These are phyloP conservation scores for Cyamopsis tetragonoloba DNA, from an alignment of 306 rosid species.

Conservation along the genomic window DNA sequence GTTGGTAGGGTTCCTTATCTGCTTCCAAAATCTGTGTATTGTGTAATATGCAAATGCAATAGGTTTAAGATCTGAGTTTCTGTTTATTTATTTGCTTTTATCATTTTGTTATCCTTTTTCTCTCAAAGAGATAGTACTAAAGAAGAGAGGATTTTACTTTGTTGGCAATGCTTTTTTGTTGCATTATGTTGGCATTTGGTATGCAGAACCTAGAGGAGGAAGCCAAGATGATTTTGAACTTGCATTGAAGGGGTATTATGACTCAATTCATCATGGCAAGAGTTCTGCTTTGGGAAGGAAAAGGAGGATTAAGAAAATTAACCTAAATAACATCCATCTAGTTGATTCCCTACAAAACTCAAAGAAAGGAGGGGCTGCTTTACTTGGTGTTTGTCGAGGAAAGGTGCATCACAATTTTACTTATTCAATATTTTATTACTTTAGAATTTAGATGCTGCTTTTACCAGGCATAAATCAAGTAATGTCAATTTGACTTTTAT, in stretches of 20 bases:
- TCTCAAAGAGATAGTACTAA: not conserved
- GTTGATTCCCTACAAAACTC: conserved; percentile 32
- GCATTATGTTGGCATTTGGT: conserved; percentile 23
- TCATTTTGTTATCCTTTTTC: conserved; percentile 12
- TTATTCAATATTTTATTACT: conserved; percentile 1
- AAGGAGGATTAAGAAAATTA: conserved; percentile 51
- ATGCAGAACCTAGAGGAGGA: conserved; percentile 89
- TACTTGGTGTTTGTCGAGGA: conserved; percentile 94
- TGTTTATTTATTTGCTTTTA: not conserved
- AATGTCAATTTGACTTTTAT: conserved; percentile 7
- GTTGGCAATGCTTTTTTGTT: conserved; percentile 7
- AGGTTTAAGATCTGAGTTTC: not conserved
- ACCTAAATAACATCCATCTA: conserved; percentile 33
- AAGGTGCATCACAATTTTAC: conserved; percentile 50
- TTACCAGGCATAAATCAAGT: not conserved
- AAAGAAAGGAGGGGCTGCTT: conserved; percentile 79
- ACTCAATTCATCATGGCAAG: conserved; percentile 51
- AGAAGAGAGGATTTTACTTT: conserved; percentile 2
- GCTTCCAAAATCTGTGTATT: conserved; percentile 9
- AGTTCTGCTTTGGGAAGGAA: conserved; percentile 47
- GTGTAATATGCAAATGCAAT: conserved; percentile 9
- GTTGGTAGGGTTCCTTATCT: conserved; percentile 55
- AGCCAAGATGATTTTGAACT: conserved; percentile 82
- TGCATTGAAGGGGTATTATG: conserved; percentile 69
- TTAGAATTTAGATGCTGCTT: conserved; percentile 5